A percentile compares a stretch with the other conserved stretches of the same genome.
These are phyloP conservation scores for Colletotrichum tofieldiae DNA, from an alignment of 2,329 filamentous ascomycete species.

Conservation along the genomic window DNA sequence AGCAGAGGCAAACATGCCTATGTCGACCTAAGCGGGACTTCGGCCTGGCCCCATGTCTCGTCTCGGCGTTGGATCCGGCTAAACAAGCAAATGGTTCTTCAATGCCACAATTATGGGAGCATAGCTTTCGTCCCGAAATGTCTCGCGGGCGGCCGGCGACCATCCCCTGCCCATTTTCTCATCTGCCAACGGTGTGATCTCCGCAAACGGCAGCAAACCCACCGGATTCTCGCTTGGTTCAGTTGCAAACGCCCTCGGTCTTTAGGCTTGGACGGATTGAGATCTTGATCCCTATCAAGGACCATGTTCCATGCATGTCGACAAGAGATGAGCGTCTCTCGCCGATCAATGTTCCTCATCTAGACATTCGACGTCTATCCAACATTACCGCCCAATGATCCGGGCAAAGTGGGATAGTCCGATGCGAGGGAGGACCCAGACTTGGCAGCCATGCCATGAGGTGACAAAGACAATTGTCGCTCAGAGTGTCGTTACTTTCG, in stretches of 20 bases:
- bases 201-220: constrained; percentile 5
- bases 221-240: not conserved
- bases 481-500: not conserved
- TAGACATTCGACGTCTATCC: not conserved
- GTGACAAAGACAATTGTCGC: not conserved
- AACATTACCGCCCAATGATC: not conserved
- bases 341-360: not conserved
- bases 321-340: not conserved
- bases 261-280: not conserved
- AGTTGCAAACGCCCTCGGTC: constrained; percentile 8
- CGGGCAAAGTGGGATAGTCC: not conserved
- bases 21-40: not conserved
- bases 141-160: constrained; percentile 10
- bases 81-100: constrained; percentile 5
- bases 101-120: not conserved
- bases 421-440: not conserved
- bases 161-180: not conserved
- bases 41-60: not conserved
- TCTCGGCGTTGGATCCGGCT: not conserved
- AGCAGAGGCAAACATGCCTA: constrained; percentile 17
- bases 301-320: not conserved
- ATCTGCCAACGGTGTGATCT: constrained; percentile 2
- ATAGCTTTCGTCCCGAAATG: not conserved
- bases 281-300: not conserved
- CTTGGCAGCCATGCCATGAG: not conserved